Percentiles rank a stretch among this genome's conserved stretches.
phyloP scores from a whole-genome alignment of 202 grass and related monocot genomes.

The Saccharum hybrid region DNA sequence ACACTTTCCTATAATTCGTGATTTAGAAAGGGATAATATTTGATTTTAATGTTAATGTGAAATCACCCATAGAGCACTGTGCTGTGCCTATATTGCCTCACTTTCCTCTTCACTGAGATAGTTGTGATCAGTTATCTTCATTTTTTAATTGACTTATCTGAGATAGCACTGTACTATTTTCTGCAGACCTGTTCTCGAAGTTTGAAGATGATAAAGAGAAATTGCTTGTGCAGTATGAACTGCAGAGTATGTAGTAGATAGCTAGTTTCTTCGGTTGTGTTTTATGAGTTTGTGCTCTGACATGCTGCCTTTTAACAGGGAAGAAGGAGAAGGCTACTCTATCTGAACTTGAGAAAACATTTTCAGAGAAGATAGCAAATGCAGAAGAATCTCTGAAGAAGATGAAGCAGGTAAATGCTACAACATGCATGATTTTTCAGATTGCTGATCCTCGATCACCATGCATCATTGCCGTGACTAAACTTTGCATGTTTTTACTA shows the following conservation, averaged over 20 bases:
- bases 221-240: conserved; percentile 70
- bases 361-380: conserved; percentile 40
- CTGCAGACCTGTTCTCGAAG: conserved; percentile 78
- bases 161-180: neutral
- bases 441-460: no score
- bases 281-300: conserved; percentile 19
- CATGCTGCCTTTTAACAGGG: conserved; percentile 46
- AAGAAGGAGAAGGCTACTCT: conserved; percentile 87
- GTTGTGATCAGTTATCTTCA: neutral
- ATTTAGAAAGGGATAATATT: neutral
- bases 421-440: neutral
- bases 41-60: neutral
- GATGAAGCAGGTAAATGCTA: conserved; percentile 72
- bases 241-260: conserved; percentile 65
- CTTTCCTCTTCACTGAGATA: neutral
- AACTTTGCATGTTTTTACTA: neutral
- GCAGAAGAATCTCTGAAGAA: conserved; percentile 80
- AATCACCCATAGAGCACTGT: neutral
- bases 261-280: neutral
- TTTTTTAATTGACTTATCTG: conserved; percentile 9
- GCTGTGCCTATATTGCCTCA: neutral
- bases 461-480: neutral
- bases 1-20: neutral
- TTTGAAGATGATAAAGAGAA: conserved; percentile 93
- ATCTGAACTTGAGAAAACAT: conserved; percentile 75